Base-by-base conservation (phyloP, 2,329 filamentous ascomycete species). In the Trichophyton rubrum region DNA sequence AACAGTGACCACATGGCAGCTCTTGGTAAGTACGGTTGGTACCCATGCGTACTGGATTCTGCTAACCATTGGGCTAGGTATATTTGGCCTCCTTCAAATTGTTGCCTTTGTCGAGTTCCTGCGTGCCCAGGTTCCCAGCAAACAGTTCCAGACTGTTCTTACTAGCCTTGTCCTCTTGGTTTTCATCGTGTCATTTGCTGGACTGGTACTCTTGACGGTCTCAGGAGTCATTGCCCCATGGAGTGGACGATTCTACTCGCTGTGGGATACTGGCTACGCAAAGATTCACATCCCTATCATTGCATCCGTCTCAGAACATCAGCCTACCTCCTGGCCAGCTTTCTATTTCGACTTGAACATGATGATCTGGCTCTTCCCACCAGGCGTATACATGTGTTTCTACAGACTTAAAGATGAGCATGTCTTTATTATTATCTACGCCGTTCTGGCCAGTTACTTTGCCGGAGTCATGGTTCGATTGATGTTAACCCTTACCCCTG, bases 261-360 rank as follows among this genome's bases (percentile, higher is more conserved):
- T 99, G 35, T 99, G 92, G 90, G 95, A 99, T 73, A 99, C 93
- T 4, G 88, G 90, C 68, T 99, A 99, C 72, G 93, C 93, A 69
- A 99, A 99, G 81, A 95, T 97, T 65, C 93, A 99, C 71, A 99
- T 99, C 71, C 93, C 93, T 63, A 99, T 99, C 72, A 99, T 99
- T 73, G 93, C 93, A 2, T 99, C 93, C n/a, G 93, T 99, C 55
- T 99, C 93, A 1, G 93, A 99, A 78, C 93, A 99, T 78, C 93
- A 99, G 78, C 93, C 93, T 60, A 99, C 93, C 41, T 93, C 93
- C 49, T 99, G 93, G 93, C 93, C 93, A 1, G 90, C 95, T 15
- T 99, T 96, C 82, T 99, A 99, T 80, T 99, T 99, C 74, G 93
- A 99, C 70, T 81, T 99, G 68, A 96, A 95, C 79, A 85, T 99